phyloP scores from a whole-genome alignment of 352 stramenopile species.

The Phytophthora citrophthora region DNA sequence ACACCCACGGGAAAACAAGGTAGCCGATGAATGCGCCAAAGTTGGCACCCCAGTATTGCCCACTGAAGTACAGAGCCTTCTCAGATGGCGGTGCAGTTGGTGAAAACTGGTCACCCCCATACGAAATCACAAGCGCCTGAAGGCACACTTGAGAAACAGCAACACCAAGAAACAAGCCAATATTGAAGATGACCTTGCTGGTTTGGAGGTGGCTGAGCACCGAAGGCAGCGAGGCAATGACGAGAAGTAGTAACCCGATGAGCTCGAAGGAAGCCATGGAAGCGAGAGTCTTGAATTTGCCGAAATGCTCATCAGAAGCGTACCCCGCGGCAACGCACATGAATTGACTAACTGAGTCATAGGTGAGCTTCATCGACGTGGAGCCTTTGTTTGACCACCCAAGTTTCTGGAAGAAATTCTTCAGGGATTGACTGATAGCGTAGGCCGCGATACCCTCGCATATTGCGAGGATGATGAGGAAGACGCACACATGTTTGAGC shows the following conservation, averaged over 20 bases:
- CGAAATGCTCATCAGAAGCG: constrained; percentile 60
- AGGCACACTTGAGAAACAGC: constrained; percentile 54
- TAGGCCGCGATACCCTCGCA: constrained; percentile 59
- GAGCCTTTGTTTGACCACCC: constrained; percentile 59
- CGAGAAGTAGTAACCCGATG: constrained; percentile 53
- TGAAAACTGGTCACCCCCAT: constrained; percentile 68
- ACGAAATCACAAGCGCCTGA: constrained; percentile 62
- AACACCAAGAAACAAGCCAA: constrained; percentile 58
- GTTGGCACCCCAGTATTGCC: constrained; percentile 86
- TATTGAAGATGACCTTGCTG: constrained; percentile 51
- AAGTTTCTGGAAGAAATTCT: constrained; percentile 67
- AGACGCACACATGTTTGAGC: constrained; percentile 55
- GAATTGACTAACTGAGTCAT: constrained; percentile 67
- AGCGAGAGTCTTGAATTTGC: constrained; percentile 41
- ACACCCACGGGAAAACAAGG: constrained; percentile 77
- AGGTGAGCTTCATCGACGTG: constrained; percentile 65
- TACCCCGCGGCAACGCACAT: constrained; percentile 60
- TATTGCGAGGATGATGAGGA: constrained; percentile 52
- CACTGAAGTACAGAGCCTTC: constrained; percentile 79
- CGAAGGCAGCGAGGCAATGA: constrained; percentile 44
- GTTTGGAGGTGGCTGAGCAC: constrained; percentile 34
- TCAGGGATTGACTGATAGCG: constrained; percentile 57
- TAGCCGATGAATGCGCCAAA: constrained; percentile 76
- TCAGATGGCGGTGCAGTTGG: constrained; percentile 40
- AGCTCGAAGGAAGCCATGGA: constrained; percentile 35